Base-by-base conservation (phyloP, 176 grass and related monocot species). In the Phyllostachys edulis region DNA sequence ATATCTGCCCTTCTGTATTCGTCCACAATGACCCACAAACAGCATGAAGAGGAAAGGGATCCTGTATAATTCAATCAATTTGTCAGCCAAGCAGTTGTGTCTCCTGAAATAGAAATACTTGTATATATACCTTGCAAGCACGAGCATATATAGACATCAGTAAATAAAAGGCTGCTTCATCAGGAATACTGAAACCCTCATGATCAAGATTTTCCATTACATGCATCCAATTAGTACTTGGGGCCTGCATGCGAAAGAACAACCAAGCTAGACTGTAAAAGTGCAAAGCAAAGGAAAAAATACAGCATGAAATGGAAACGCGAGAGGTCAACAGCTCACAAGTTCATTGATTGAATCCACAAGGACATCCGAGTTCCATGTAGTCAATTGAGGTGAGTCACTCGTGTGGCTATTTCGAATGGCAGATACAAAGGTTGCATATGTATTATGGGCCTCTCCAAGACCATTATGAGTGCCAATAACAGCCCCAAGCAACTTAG, bases 151-250 rank as follows among this genome's bases (percentile, higher is more conserved):
- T 84, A 46, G 91, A 90, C 87, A 97, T 88, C 54, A 94, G 85
- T 57, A 90, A 74, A 78, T 59, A 78, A 78, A 94, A 97, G 47
- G 89, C 87, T 74, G 82, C 75, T 80, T 97, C 91, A 86, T 94
- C 94, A 21, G 94, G 94, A 67, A 97, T 70, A 49, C 73, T 88
- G 77, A 97, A 97, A 64, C 94, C 91, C 66, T 92, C 94, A 34
- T 97, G 91, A 73, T 97, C 89, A 81, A 97, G 91, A 73, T 86
- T 88, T 75, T 92, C 91, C 89, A 97, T 91, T 63, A 92, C 94
- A 86, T 68, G 60, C 65, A 52, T 56, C 94, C 94, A 97, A 76
- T 94, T 89, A 84, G 85, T 94, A 73, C 63, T 88, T 75, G 94
- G 91, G 41, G 89, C 87, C 94, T 94, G 70, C 70, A 87, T 74